Percentiles rank a stretch among this genome's conserved stretches.
Evolutionary conservation across 1,284 basidiomycete genomes (phyloP).

Genomic region (Fomitopsis schrenkii): DNA sequence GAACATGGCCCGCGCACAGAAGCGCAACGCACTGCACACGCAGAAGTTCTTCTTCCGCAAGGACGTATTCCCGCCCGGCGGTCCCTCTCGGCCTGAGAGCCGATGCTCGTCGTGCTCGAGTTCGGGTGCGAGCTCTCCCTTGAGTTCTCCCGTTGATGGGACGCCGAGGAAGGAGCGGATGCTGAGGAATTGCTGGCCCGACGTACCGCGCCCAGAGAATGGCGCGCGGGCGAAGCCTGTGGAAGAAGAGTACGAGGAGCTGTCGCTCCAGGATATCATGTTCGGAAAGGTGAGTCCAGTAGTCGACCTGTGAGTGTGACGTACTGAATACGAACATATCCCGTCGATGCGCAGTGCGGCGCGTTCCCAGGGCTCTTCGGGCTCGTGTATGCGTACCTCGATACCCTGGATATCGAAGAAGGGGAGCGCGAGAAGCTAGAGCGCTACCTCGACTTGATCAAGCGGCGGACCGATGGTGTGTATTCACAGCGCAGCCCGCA

Average conservation of each 20-base stretch:
- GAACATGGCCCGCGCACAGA: constrained; percentile 92
- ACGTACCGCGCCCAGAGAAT: constrained; percentile 46
- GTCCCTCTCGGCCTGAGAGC: constrained; percentile 34
- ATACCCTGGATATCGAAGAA: constrained; percentile 79
- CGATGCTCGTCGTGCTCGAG: constrained; percentile 46
- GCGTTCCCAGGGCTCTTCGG: constrained; percentile 85
- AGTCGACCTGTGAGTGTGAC: background rate
- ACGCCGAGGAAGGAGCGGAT: constrained; percentile 52
- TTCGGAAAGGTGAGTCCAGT: constrained; percentile 70
- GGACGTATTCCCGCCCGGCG: constrained; percentile 67
- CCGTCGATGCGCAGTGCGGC: constrained; percentile 36
- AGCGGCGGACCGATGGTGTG: constrained; percentile 79
- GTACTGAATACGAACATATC: background rate
- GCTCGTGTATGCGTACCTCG: constrained; percentile 84
- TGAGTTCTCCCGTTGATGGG: constrained; percentile 28
- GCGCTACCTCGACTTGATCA: constrained; percentile 78
- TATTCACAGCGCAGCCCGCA: background rate
- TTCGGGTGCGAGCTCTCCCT: constrained; percentile 50
- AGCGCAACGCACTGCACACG: constrained; percentile 70
- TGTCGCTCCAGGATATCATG: constrained; percentile 91
- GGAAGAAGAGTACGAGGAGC: constrained; percentile 89
- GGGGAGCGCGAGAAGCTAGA: constrained; percentile 65
- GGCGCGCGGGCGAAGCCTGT: constrained; percentile 42
- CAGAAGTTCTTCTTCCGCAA: constrained; percentile 91
- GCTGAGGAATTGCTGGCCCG: constrained; percentile 68